Evolutionary conservation across 1,284 basidiomycete genomes (phyloP), one percentile per base, ranked within the genome.

Genomic region (Microbotryum silenes-acaulis): DNA sequence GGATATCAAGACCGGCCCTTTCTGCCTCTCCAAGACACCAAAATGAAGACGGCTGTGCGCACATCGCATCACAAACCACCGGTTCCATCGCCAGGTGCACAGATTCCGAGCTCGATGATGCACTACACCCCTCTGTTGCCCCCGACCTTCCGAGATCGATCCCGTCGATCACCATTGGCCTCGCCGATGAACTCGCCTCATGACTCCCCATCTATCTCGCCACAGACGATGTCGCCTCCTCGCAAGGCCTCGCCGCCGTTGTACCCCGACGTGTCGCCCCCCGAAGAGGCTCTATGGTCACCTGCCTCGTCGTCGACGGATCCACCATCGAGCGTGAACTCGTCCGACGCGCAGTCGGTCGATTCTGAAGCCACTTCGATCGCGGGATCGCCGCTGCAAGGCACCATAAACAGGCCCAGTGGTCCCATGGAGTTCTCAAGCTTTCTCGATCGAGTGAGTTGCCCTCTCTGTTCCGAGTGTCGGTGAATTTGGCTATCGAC

Each of bases 391-490:
- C 25, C 57, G 57, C 46, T 29, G 57, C 56, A 45, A 66, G 65
- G 44, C 56, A 59, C 25, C 51, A 61, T 31, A 58, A 61, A 50
- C n/a, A 18, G 6, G 42, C 57, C 60, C 64, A 31, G 42, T 14
- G 16, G 59, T 31, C 44, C 64, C 23, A 46, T 59, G 25, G 64
- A 68, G 54, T 68, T 68, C 23, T 64, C 62, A 31, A 46, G 51
- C 42, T 66, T 68, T 45, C 64, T 68, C 42, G 64, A 66, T 46
- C 57, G 64, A 44, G 64, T 66, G 25, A 52, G 64, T 60, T 25
- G 23, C 29, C 31, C 10, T 49, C 33, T 37, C 27, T 18, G 37
- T 16, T 42, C 3, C 16, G 16, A 42, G 37, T 42, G 37, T 42
- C 37, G 37, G 16, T 42, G 37, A 18, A 16, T 3, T 12, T 42